These are phyloP conservation scores for Penicillium salamii DNA, from an alignment of 495 filamentous ascomycete species.

Conservation along the genomic window DNA sequence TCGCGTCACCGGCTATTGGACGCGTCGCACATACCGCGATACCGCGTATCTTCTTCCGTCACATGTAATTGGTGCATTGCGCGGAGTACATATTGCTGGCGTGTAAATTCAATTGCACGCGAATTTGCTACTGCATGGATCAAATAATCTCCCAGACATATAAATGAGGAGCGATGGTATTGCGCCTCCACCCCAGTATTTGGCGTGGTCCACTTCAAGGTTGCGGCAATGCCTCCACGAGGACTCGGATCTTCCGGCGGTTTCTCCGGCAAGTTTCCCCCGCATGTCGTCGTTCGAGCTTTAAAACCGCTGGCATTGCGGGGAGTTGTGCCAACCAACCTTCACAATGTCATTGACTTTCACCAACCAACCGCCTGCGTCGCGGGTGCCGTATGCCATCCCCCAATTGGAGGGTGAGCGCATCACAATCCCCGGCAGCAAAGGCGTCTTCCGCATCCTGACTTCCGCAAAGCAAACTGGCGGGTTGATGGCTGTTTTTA, in stretches of 20 bases:
- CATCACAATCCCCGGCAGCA: conserved; percentile 44
- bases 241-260: conserved; percentile 23
- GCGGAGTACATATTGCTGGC: too few species aligned
- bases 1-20: too few species aligned
- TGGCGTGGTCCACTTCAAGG: too few species aligned
- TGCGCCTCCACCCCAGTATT: too few species aligned
- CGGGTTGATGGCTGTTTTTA: conserved; percentile 45
- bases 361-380: conserved; percentile 21
- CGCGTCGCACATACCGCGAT: too few species aligned
- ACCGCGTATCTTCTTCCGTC: too few species aligned
- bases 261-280: conserved; percentile 14
- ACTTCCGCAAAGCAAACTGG: conserved; percentile 45
- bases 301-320: conserved; percentile 1
- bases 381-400: conserved; percentile 37
- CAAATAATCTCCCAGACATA: too few species aligned
- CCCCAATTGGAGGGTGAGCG: conserved; percentile 43
- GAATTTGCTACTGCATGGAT: too few species aligned
- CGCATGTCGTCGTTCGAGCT: conserved; percentile 13
- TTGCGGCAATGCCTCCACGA: too few species aligned
- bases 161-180: too few species aligned
- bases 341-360: conserved; percentile 27
- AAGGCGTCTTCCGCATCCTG: conserved; percentile 42
- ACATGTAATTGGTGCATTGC: too few species aligned
- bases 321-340: neutral
- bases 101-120: too few species aligned